A percentile compares a stretch with the other conserved stretches of the same genome.
These are phyloP conservation scores for Dipteronia dyeriana DNA, from an alignment of 345 rosid genomes.

Conservation along the genomic window DNA sequence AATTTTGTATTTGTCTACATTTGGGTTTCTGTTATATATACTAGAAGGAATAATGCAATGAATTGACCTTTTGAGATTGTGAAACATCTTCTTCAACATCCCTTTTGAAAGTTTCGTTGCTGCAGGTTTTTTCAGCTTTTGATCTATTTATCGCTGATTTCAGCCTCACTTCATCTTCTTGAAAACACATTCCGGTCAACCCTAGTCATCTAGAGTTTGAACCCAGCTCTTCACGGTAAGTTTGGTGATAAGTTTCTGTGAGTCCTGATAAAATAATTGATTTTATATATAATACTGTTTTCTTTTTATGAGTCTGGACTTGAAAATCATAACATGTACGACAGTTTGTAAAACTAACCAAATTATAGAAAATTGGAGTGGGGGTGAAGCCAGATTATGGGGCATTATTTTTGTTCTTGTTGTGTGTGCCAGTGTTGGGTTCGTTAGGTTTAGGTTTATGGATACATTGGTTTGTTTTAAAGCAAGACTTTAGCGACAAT, in stretches of 20 bases:
- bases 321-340: too few relatives aligned
- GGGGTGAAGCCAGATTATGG: constrained; percentile 59
- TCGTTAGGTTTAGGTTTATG: constrained; percentile 57
- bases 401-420: constrained; percentile 53
- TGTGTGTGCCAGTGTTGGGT: constrained; percentile 62
- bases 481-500: constrained; percentile 46
- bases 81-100: constrained; percentile 11
- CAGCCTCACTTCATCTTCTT: too few relatives aligned
- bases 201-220: too few relatives aligned
- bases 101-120: constrained; percentile 31
- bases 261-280: too few relatives aligned
- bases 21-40: not conserved
- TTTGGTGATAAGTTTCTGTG: too few relatives aligned
- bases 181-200: too few relatives aligned
- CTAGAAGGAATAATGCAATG: not conserved
- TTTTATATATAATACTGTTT: too few relatives aligned
- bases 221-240: too few relatives aligned
- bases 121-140: constrained; percentile 99
- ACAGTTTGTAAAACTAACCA: too few relatives aligned
- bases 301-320: too few relatives aligned
- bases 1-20: not conserved
- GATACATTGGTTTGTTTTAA: constrained; percentile 52
- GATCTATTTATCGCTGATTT: too few relatives aligned
- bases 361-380: constrained; percentile 24
- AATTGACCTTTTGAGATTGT: constrained; percentile 9